Base-by-base conservation (phyloP, 148 eudicot genomes). In the Beta vulgaris region DNA sequence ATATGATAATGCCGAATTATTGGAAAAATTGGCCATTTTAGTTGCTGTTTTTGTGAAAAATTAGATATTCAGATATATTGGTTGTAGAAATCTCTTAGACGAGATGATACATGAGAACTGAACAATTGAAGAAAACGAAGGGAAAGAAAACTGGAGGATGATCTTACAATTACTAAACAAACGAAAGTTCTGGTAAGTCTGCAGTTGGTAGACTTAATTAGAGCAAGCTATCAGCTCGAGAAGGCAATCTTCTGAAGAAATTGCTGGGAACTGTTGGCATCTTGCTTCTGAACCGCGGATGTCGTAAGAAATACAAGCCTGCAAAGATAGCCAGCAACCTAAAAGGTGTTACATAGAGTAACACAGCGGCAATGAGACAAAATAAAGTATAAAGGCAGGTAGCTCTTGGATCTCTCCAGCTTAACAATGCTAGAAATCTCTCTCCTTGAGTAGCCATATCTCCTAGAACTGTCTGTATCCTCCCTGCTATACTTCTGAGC, bases 241-340 rank as follows among this genome's bases (percentile, higher is more conserved):
- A 82, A 29, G 84, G 84, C 79, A 82, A 55, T 63, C 84, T 74
- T 58, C 79, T 82, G 61, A 78, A 82, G 81, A 82, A 82, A 58
- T 82, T 82, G 37, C 78, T 72, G 42, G 84, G 84, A 74, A 74
- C 79, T 4, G 84, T 74, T 29, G 90, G 90, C 77, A 87, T 81
- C 82, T 82, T 76, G 58, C 90, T 86, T 71, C 90, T 76, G 36
- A 87, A 79, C 74, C 86, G 69, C 11, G 82, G 82, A 57, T 82
- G 83, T 35, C 82, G 60, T 1, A 82, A 58, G 72, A 78, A 74
- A 57, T 62, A 82, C 51, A 82, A 4, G 31, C 81, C 84, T 54
- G 63, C 82, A 31, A 69, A 15, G 36, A 74, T 29, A 31, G 84
- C 81, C 73, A 82, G 77, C 43, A 82, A 28, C 53, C 44, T 55